Evolutionary conservation across 805 yeast genomes (phyloP), one percentile per base, ranked within the genome.

Genomic region (Kodamaea jinghongensis): DNA sequence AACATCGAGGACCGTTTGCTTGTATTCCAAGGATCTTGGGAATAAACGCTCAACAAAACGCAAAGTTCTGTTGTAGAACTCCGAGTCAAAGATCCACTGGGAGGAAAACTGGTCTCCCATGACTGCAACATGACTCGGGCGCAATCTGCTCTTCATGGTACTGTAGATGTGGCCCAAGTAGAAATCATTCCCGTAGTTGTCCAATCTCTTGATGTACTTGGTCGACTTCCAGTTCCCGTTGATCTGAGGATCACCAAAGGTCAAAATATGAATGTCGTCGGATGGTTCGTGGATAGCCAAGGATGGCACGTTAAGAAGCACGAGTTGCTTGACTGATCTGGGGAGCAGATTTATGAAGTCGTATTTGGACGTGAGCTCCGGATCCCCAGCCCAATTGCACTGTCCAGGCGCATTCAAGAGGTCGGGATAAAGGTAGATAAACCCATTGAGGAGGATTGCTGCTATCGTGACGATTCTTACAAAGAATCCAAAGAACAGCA

Each of bases 201-300:
- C 99, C 17, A 93, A 65, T 37, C 87, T 63, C 44, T 86, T 83
- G 42, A 86, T 69, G 53, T 81, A 79, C 10, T 82, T 77, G 1
- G 96, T 83, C 17, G 70, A 65, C 6, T 75, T 76, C 84, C 87
- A 81, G 50, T 81, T 78, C 2, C 99, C 99, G 46, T 91, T 86
- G 60, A 93, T 90, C 65, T 93, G 99, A 0, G 99, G 99, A 55
- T 93, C 99, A 5, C 98, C 99, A 60, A 89, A 82, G 4, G 96
- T 84, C 47, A 90, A 60, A 61, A 93, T 61, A 46, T 78, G 78
- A 37, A 90, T 74, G 49, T 75, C 79, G 8, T 68, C 56, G 2
- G 36, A 17, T n/a, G 47, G 48, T 25, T 38, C 23, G 9, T 42
- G 44, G 27, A 43, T 51, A 25, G 46, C 52, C 11, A 53, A 36